Evolutionary conservation across 345 rosid genomes (phyloP), one percentile per base, ranked within the genome.

Genomic region (Combretum micranthum): DNA sequence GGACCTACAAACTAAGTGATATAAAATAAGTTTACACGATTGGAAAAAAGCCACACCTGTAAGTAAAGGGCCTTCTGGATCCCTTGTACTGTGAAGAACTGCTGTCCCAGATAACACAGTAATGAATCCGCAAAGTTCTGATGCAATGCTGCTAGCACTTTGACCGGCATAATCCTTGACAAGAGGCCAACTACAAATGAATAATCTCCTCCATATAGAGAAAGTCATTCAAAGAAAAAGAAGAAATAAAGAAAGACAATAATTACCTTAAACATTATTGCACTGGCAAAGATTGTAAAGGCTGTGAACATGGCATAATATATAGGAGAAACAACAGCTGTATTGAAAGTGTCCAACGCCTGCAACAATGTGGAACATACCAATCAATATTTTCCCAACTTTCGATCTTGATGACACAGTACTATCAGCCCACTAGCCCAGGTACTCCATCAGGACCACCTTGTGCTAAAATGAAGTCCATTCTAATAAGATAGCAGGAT

Each of bases 311-410:
- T 52, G 45, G 94, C 94, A 55, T 77, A 85, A 63, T 85, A 85
- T 21, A 85, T 83, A 3, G 94, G 89, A 70, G 93, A 86, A 72
- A 86, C 93, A 49, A 83, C 52, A 16, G 93, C 71, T 11, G 93
- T 81, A 73, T 86, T 83, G 80, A 86, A 86, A 23, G 80, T 86
- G 64, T 86, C 94, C 75, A 86, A 60, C 26, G 94, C 94, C 94
- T 83, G 89, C 74, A 74, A 64, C 19, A 46, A 70, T 56, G 17
- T 19, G 44, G 46, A 61, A 53, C 16, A 32, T 11, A 12, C 13
- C 50, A 44, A 21, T 43, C 42, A 42, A 23, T 54, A 37, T 15
- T 32, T 42, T 37, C 32, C 8, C 37, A 7, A 4, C 39, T 32
- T 1, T 32, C 9, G 9, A 32, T 32, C 39, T 32, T 32, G 39